Evolutionary conservation across 805 yeast species (phyloP), one percentile per base, ranked within the genome.

Genomic region (Cyberlindnera xishuangbannaensis): DNA sequence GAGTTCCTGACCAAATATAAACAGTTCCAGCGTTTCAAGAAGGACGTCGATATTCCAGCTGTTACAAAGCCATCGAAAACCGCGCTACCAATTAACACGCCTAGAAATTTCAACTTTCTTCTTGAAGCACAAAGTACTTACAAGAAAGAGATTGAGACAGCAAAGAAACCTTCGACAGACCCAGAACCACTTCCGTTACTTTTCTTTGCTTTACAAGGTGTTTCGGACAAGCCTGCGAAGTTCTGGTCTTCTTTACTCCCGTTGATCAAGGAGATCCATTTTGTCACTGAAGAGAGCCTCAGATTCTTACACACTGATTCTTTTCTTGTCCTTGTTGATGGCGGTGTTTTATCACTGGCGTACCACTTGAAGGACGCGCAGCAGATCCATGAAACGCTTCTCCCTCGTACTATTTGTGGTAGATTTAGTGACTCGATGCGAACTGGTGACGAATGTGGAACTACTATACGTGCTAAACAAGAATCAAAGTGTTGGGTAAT

Each of bases 401-500:
- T 76, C 21, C 76, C 76, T 17, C 62, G 68, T 41, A 75, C 81
- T 0, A 73, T 78, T 10, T 69, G 73, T 51, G 83, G 83, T 6
- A 49, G 54, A 17, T 51, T 63, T 18, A 34, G 37, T 4, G 45
- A 42, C 18, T 16, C 30, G 22, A n/a, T n/a, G n/a, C n/a, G n/a
- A n/a, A n/a, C 60, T 30, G 52, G 64, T 25, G 50, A 53, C 22
- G 61, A 67, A 28, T 62, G 75, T 9, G 62, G 66, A 10, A 64
- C 72, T 4, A 54, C 59, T 4, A 71, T 78, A 34, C 58, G 63
- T 6, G 74, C 82, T 2, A 86, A 79, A 31, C 67, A 65, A 19
- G 83, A 77, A 33, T 64, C 82, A 2, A 69, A 72, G 8, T 65
- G 83, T 2, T 87, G 96, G 95, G 64, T 71, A 28, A 58, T 88